Evolutionary conservation across 164 flowering plant species (phyloP).

Genomic region (Brasenia schreberi): DNA sequence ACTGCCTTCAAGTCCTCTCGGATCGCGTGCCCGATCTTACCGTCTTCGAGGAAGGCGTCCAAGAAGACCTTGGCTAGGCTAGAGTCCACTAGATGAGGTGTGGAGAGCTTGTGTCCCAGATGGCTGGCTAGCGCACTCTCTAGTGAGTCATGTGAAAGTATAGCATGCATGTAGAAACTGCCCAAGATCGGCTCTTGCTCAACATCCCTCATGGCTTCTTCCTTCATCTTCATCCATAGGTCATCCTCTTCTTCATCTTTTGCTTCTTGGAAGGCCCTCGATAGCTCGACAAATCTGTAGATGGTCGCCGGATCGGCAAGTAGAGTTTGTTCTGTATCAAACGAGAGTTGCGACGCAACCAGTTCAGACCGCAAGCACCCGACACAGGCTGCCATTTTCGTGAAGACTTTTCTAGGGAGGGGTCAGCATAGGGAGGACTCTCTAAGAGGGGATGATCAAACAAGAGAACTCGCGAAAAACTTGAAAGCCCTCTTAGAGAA

Average conservation of each 20-base stretch:
- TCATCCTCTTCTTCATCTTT: conserved; percentile 7
- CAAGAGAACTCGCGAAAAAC: not conserved
- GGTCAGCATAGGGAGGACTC: not conserved
- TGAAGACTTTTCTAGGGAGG: not conserved
- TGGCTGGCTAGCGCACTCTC: conserved; percentile 47
- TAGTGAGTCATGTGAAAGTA: conserved; percentile 34
- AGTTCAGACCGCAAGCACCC: not conserved
- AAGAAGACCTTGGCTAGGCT: conserved; percentile 38
- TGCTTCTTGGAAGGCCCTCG: not conserved
- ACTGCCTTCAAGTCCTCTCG: conserved; percentile 48
- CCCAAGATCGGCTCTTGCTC: conserved; percentile 49
- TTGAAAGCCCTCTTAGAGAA: not conserved
- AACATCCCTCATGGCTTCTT: conserved; percentile 38
- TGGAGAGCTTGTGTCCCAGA: conserved; percentile 30
- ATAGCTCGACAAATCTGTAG: not conserved
- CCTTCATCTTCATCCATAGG: conserved; percentile 34
- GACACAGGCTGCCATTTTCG: not conserved
- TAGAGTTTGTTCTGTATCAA: not conserved
- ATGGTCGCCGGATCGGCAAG: not conserved
- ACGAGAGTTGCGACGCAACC: not conserved
- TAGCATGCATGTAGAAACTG: conserved; percentile 23
- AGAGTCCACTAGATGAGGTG: conserved; percentile 18
- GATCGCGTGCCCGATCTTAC: conserved; percentile 23
- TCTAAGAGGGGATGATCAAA: not conserved
- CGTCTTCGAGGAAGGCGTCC: conserved; percentile 21